Percentiles rank a stretch among this genome's conserved stretches.
These are phyloP conservation scores for Centrapalus pauciflorus DNA, from an alignment of 129 eudicot species.

Conservation along the genomic window DNA sequence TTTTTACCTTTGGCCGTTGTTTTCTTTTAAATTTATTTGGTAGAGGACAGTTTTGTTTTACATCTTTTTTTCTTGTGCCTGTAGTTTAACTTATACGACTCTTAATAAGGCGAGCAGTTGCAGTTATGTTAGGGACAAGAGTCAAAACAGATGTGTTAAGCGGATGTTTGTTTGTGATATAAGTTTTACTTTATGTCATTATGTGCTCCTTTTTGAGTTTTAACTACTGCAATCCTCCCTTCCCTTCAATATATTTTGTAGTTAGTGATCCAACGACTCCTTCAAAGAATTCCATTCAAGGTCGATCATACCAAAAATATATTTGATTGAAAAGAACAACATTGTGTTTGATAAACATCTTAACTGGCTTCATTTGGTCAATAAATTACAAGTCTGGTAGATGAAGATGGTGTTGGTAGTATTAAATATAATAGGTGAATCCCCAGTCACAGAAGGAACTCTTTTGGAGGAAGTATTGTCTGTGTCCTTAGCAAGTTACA, in stretches of 20 bases:
- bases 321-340: no score
- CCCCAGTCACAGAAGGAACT: no score
- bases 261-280: not conserved
- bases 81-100: conserved; percentile 34
- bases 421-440: no score
- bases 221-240: not conserved
- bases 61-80: conserved; percentile 2
- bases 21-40: conserved; percentile 9
- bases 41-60: conserved; percentile 46
- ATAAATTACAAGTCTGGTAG: no score
- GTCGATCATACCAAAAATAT: no score
- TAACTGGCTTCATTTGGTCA: no score
- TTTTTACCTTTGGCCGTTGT: not conserved
- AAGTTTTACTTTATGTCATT: not conserved
- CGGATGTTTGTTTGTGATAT: conserved; percentile 30
- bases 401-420: no score
- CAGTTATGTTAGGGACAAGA: conserved; percentile 14
- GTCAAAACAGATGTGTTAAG: conserved; percentile 17
- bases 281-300: no score
- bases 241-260: not conserved
- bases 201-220: not conserved
- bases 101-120: conserved; percentile 47
- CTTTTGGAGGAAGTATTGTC: not conserved
- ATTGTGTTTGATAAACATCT: no score
- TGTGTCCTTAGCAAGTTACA: no score